Base-by-base conservation (phyloP, 2,329 filamentous ascomycete genomes). In the Fusarium oligoseptatum region DNA sequence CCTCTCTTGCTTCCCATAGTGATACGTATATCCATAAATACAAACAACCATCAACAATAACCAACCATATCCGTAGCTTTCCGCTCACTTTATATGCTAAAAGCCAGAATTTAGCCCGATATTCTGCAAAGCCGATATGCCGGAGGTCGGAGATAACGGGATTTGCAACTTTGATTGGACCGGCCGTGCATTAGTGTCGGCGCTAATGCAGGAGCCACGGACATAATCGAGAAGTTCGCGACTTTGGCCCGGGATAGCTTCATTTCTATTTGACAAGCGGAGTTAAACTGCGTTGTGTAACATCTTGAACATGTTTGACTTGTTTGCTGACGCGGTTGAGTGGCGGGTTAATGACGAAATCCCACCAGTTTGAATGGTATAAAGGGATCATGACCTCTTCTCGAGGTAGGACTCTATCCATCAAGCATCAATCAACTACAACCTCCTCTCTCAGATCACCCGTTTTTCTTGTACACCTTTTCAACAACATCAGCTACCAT, bases 401-500 rank as follows among this genome's bases (percentile, higher is more conserved):
- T 20, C 11, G 10, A n/a, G 24, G 7, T 2, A 52, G 27, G 15
- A 29, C 48, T 32, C 6, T 32, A 4, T 8, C 8, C 37, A 43
- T 12, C 24, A 20, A 20, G 6, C 36, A 41, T 60, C 37, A 32
- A 15, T 29, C 22, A 15, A 3, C 7, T 10, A 17, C 12, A 10
- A 15, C 3, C 9, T 37, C 15, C 6, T 6, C 10, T 14, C 20
- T 34, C 27, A 34, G 6, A n/a, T 22, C 6, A 58, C 10, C 37
- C 4, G 20, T 37, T 17, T 17, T 1, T 15, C 41, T 3, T 22
- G 4, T 58, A n/a, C 8, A 9, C 48, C 2, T 12, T 43, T 32
- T 11, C 24, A 39, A 32, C 22, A 11, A 37, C 5, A n/a, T 37
- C 34, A 64, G 62, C 4, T 14, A 72, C 17, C 6, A 81, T 81